Conservation (phyloP, 345 rosid genomes). For the Eutrema japonicum region DNA sequence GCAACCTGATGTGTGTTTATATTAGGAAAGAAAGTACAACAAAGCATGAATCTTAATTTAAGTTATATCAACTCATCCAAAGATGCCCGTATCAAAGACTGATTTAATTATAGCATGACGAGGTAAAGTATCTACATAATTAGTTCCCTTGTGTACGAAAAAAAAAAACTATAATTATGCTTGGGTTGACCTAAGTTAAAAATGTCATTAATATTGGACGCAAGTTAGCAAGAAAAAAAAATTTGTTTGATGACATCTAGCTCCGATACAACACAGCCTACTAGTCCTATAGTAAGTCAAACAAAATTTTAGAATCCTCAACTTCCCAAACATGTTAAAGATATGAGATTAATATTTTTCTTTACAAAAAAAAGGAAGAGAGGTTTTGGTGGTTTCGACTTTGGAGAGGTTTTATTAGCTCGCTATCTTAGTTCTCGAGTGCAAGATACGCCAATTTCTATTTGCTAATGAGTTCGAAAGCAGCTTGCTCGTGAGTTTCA, state of each 20-base stretch:
- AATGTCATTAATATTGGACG: background rate
- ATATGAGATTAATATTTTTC: background rate
- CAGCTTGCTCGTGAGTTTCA: no score
- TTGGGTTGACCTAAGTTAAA: background rate
- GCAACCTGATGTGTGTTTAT: no score
- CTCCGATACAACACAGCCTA: background rate
- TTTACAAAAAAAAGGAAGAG: no score
- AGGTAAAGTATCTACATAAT: background rate
- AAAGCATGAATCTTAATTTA: background rate
- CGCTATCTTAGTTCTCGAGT: no score
- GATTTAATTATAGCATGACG: conserved; percentile 2
- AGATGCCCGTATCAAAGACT: background rate
- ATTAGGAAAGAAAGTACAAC: conserved; percentile 22
- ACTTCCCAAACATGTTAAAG: background rate
- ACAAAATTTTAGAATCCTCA: background rate
- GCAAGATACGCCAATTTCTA: no score
- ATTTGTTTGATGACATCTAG: no score
- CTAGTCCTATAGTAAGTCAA: background rate
- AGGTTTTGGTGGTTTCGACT: no score
- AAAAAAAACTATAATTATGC: conserved; percentile 1
- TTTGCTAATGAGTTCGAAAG: no score
- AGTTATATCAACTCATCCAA: conserved; percentile 3
- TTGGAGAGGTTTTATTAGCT: no score
- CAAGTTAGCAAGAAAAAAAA: no score
- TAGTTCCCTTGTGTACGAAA: background rate